Conservation (phyloP, 2,329 filamentous ascomycete genomes). For the Xylariales sp. region DNA sequence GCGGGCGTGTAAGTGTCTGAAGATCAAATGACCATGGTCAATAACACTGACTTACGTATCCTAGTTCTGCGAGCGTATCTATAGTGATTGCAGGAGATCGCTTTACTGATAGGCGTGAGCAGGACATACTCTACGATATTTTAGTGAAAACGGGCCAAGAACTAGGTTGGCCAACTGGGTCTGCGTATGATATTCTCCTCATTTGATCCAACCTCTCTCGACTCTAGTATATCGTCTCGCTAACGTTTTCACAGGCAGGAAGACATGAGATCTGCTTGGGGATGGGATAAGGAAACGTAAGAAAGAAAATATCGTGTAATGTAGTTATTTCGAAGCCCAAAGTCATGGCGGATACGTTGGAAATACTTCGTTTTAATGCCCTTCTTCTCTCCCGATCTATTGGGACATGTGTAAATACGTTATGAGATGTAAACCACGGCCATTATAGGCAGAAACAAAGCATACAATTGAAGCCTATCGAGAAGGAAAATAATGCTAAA, state of each 20-base stretch:
- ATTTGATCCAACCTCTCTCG: too few relatives aligned
- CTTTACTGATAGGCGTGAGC: conserved; percentile 14
- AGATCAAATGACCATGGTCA: background rate
- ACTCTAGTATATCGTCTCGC: background rate
- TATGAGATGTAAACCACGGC: too few relatives aligned
- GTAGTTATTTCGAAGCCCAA: too few relatives aligned
- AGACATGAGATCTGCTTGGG: conserved; percentile 15
- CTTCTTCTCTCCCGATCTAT: too few relatives aligned
- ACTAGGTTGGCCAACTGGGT: conserved; percentile 10
- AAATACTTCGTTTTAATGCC: too few relatives aligned
- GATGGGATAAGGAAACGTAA: background rate
- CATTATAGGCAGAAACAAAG: too few relatives aligned
- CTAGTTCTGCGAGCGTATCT: conserved; percentile 12
- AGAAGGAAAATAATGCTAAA: background rate
- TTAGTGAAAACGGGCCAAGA: conserved; percentile 12
- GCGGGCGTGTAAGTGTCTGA: conserved; percentile 1
- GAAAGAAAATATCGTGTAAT: too few relatives aligned
- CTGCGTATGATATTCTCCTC: conserved; percentile 9
- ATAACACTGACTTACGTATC: too few relatives aligned
- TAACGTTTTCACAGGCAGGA: conserved; percentile 9
- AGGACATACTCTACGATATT: conserved; percentile 8
- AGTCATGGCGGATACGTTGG: too few relatives aligned
- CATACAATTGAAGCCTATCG: too few relatives aligned
- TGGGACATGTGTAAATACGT: too few relatives aligned
- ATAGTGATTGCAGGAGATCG: conserved; percentile 20